These are phyloP conservation scores for Haematococcus lacustris DNA, from an alignment of 139 green algal species.

Conservation along the genomic window DNA sequence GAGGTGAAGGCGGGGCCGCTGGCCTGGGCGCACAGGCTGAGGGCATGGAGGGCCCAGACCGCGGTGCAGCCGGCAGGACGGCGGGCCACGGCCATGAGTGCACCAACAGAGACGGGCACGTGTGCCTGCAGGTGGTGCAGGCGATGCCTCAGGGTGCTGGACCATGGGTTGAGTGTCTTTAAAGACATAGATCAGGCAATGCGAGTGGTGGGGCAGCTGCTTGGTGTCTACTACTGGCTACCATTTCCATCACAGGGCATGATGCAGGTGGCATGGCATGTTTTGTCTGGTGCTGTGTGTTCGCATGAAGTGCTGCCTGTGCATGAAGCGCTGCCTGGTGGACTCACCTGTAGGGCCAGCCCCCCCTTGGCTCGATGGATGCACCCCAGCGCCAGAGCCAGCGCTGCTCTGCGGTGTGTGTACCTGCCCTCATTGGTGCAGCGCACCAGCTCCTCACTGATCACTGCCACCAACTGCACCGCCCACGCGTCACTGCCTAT, in stretches of 20 bases:
- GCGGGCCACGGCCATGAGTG: conserved; percentile 49
- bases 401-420: conserved; percentile 36
- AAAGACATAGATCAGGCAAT: too few relatives aligned
- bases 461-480: conserved; percentile 7
- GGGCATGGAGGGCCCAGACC: conserved; percentile 76
- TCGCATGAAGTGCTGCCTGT: too few relatives aligned
- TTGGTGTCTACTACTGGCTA: too few relatives aligned
- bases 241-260: too few relatives aligned
- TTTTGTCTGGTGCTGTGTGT: too few relatives aligned
- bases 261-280: too few relatives aligned
- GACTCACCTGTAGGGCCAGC: conserved; percentile 51
- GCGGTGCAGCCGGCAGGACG: conserved; percentile 22
- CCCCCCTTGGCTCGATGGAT: conserved; percentile 60
- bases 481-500: conserved; percentile 36
- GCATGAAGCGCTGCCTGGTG: too few relatives aligned
- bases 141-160: too few relatives aligned
- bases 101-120: conserved; percentile 24
- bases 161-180: too few relatives aligned
- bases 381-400: conserved; percentile 67
- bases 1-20: conserved; percentile 69
- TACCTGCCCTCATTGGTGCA: conserved; percentile 14
- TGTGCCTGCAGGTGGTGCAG: conserved; percentile 12
- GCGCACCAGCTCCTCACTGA: conserved; percentile 24
- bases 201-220: too few relatives aligned
- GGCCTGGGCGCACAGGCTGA: conserved; percentile 63